Evolutionary conservation across 352 stramenopile species (phyloP), one percentile per base, ranked within the genome.

Genomic region (Globisporangium takayamanum): DNA sequence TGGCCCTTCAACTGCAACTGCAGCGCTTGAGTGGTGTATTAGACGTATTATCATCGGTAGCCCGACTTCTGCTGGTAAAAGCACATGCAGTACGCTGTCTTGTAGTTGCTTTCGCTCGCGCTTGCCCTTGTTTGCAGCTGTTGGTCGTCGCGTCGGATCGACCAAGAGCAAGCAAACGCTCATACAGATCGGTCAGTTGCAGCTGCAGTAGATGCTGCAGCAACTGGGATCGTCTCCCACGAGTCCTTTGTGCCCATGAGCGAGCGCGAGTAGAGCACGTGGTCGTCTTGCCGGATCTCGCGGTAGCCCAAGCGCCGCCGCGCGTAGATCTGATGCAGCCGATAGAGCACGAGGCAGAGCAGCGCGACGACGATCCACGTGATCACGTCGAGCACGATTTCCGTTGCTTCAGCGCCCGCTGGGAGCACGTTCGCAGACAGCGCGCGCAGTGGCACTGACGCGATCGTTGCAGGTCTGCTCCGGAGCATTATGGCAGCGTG

Each of bases 231-330:
- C 22, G 65, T 75, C 42, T 89, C 80, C 72, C 73, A 88, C 60
- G 83, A 93, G 57, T 93, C 80, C 22, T 81, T 83, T 16, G 80
- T 71, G 26, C 66, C 66, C 55, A 80, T 69, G 30, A 93, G 76
- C 59, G 76, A 59, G 18, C 73, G 68, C 48, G 78, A 85, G 64
- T 82, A 91, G 63, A 93, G 76, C 48, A 49, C 64, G 51, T 72
- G 69, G 61, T 86, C 79, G 63, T 91, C 80, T 63, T 88, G 76
- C 30, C 50, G 56, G 51, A 64, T 64, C 50, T 78, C 68, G 41
- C 69, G 64, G 63, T 89, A 93, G 16, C 79, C 79, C 59, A 54
- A 60, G 60, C 75, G 50, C 30, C 50, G 75, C 55, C 78, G 79
- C 39, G 66, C 66, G 53, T 64, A 78, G 55, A 78, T 73, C 36